Evolutionary conservation across 495 filamentous ascomycete species (phyloP), one percentile per base, ranked within the genome.

Genomic region (Aspergillus cavernicola): DNA sequence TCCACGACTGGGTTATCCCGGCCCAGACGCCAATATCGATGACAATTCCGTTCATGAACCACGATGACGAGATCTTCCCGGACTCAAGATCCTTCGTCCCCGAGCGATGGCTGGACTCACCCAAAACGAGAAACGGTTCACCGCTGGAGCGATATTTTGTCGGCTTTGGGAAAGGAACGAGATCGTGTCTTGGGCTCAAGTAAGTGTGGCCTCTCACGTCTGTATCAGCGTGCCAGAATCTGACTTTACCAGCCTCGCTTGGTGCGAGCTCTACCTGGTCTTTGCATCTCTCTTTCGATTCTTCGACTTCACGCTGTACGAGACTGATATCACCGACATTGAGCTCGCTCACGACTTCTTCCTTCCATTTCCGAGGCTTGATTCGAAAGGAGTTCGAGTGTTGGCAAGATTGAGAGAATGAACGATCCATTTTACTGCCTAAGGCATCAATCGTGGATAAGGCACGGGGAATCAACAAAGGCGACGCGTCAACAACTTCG

Each of bases 381-480:
- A 35, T 16, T 52, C 50, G 11, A 44, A 52, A 29, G 50, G 50
- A 0, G 13, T 52, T 1, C 6, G 50, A n/a, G 50, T 52, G n/a
- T 23, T 52, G 13, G 29, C 20, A 2, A 20, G 15, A 10, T 41
- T n/a, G 18, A 35, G 29, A 18, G 41, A 19, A 2, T 7, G 24
- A 35, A 7, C 32, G 32, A n/a, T n/a, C n/a, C n/a, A n/a, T n/a
- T n/a, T n/a, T n/a, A n/a, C n/a, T n/a, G n/a, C n/a, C n/a, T n/a
- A n/a, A n/a, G n/a, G n/a, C n/a, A n/a, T n/a, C n/a, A n/a, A n/a
- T n/a, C n/a, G n/a, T n/a, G n/a, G n/a, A n/a, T n/a, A n/a, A n/a
- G n/a, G n/a, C n/a, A n/a, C n/a, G n/a, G n/a, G n/a, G n/a, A n/a
- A n/a, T n/a, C n/a, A n/a, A n/a, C n/a, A n/a, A n/a, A n/a, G n/a